Base-by-base conservation (phyloP, 176 grass and related monocot species). In the Musa itinerans region DNA sequence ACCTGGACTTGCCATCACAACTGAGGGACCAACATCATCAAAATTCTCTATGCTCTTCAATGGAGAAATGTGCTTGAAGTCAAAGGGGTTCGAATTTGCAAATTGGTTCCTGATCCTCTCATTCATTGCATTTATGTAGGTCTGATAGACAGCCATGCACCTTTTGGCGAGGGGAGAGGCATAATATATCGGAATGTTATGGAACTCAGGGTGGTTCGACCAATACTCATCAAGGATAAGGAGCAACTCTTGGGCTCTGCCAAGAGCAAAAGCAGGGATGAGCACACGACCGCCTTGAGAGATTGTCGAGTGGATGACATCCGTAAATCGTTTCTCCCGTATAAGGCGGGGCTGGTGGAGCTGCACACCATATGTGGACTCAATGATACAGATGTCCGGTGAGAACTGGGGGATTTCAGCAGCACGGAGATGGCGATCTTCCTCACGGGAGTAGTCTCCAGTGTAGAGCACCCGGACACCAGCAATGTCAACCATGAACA, bases 401-500 rank as follows among this genome's bases (percentile, higher is more conserved):
- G 88, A 85, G 75, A 98, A 93, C 53, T 98, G 84, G 48, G 90
- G 90, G 16, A 88, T 75, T 82, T 93, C 94, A 78, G 94, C 94
- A 76, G 94, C 94, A 59, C 82, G 72, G 11, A 98, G 80, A 78
- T 98, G 90, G 10, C 94, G 88, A 52, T 98, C 94, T 80, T 98
- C 94, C 54, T 98, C 94, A 58, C 86, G 82, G 67, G 94, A 93
- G 80, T 98, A 98, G 84, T 98, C 94, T 51, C 94, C 90, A 0
- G 94, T 93, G 80, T 93, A 93, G 29, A 98, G 94, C 67, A 98
- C 82, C 62, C 90, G 83, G 25, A 93, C 86, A 24, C 94, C 90
- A 61, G 94, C 94, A 83, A 98, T 98, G 77, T 98, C 94, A 54
- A 98, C 94, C 94, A 98, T 93, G 84, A 98, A 98, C 94, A 98